Evolutionary conservation across 495 filamentous ascomycete genomes (phyloP).

Genomic region (Tuber aestivum): DNA sequence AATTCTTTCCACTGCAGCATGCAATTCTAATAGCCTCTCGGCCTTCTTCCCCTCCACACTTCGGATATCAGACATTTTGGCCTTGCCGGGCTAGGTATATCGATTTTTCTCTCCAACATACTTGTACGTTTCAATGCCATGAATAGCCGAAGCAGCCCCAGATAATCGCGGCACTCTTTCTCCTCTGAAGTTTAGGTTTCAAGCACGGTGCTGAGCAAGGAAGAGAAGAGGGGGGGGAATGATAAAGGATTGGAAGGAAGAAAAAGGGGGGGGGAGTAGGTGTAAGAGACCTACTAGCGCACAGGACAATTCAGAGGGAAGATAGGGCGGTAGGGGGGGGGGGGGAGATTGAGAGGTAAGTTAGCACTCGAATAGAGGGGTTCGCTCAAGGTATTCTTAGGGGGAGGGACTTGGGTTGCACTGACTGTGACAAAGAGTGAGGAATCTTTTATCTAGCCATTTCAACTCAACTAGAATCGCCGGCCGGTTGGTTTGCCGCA

Average conservation of each 20-base stretch:
- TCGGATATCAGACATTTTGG: conserved; percentile 14
- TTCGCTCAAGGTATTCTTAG: background rate
- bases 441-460: background rate
- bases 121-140: conserved; percentile 10
- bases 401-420: background rate
- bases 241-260: background rate
- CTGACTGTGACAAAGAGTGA: background rate
- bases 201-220: conserved; percentile 2
- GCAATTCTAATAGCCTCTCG: conserved; percentile 11
- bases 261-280: background rate
- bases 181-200: background rate
- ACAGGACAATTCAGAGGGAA: background rate
- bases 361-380: background rate
- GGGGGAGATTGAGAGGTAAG: background rate
- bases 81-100: conserved; percentile 20
- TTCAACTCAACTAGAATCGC: background rate
- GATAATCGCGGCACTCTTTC: conserved; percentile 13
- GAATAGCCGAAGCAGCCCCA: conserved; percentile 25
- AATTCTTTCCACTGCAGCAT: conserved; percentile 25
- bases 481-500: conserved; percentile 32
- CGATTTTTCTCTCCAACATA: conserved; percentile 12
- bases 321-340: background rate
- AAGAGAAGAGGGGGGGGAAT: background rate
- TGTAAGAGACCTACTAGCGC: background rate
- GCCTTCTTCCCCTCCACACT: background rate